A percentile compares a stretch with the other conserved stretches of the same genome.
phyloP scores from a whole-genome alignment of 2,329 filamentous ascomycete genomes.

The Pyrenochaeta sp. region DNA sequence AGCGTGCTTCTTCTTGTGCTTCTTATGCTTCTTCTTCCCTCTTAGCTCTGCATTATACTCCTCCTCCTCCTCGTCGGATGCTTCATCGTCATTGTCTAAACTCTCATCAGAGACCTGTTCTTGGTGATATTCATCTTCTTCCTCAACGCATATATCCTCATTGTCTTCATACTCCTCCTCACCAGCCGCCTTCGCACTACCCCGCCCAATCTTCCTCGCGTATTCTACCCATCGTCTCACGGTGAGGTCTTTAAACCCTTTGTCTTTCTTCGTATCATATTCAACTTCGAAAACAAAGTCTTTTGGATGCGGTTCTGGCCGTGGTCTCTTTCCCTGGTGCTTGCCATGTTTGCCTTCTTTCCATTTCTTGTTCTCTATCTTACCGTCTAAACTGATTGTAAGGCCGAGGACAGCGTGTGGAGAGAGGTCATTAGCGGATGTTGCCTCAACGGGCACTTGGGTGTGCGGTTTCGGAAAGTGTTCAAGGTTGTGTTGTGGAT shows the following conservation, averaged over 20 bases:
- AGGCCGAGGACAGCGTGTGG: constrained; percentile 35
- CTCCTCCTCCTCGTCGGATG: constrained; percentile 38
- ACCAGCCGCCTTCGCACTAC: constrained; percentile 28
- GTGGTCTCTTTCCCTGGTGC: constrained; percentile 58
- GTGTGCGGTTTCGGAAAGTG: background rate
- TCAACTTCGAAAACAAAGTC: constrained; percentile 81
- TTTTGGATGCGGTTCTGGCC: constrained; percentile 65
- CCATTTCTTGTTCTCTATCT: constrained; percentile 59
- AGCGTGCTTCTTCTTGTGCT: constrained; percentile 51
- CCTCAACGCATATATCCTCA: constrained; percentile 1
- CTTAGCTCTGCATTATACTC: constrained; percentile 27
- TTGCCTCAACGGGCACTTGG: background rate
- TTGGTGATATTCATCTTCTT: constrained; percentile 28
- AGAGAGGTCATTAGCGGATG: constrained; percentile 14
- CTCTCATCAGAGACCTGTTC: constrained; percentile 10
- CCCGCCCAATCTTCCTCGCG: constrained; percentile 77
- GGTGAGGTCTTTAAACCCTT: constrained; percentile 83
- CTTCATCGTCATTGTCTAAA: constrained; percentile 36
- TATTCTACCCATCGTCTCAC: constrained; percentile 81
- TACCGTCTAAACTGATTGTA: constrained; percentile 34
- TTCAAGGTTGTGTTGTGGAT: constrained; percentile 11
- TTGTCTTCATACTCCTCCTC: constrained; percentile 30
- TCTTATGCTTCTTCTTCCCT: constrained; percentile 61
- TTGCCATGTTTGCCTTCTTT: constrained; percentile 71
- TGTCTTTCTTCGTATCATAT: constrained; percentile 83